Base-by-base conservation (phyloP, 129 eudicot genomes). In the Flaveria trinervia region DNA sequence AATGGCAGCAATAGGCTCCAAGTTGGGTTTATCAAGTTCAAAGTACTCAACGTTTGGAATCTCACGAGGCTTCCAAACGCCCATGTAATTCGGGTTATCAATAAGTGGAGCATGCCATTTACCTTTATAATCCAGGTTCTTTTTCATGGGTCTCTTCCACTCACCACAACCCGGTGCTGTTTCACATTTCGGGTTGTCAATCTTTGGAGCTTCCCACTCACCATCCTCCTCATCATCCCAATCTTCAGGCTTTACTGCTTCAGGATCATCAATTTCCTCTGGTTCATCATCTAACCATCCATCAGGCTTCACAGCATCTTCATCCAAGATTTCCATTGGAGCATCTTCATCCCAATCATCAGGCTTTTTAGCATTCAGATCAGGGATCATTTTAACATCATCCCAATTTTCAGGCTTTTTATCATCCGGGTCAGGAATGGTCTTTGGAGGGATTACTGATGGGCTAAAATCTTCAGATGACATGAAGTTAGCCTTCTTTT, bases 161-260 rank as follows among this genome's bases (percentile, higher is more conserved):
- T 86, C 96, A 26, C 97, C 98, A 84, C 98, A 94, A 6, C 97
- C 98, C 25, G 97, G 91, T 48, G 89, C 97, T 15, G 77, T 84
- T 36, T 65, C 90, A 79, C 98, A 94, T 83, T 86, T 94, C 0
- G 98, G 98, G 86, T 91, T 94, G 74, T 91, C 96, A 70, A 89
- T 82, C 76, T 91, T 94, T 0, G 98, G 98, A 17, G 93, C 92
- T 77, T 94, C 98, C 98, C 98, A 94, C 64, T 91, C 93, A 54
- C 98, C 98, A 83, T 94, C 98, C 73, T 91, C 98, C 55, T 94
- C 97, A 45, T 94, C 98, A 75, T 91, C 97, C 97, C 98, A 94
- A 77, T 94, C 98, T 78, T 94, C 97, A 0, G 97, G 98, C 74
- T 87, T 94, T 11, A 86, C 65, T 30, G 97, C 96, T 46, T 94